Evolutionary conservation across 441 rosid genomes (phyloP), one percentile per base, ranked within the genome.

Genomic region (Omphalea diandra): DNA sequence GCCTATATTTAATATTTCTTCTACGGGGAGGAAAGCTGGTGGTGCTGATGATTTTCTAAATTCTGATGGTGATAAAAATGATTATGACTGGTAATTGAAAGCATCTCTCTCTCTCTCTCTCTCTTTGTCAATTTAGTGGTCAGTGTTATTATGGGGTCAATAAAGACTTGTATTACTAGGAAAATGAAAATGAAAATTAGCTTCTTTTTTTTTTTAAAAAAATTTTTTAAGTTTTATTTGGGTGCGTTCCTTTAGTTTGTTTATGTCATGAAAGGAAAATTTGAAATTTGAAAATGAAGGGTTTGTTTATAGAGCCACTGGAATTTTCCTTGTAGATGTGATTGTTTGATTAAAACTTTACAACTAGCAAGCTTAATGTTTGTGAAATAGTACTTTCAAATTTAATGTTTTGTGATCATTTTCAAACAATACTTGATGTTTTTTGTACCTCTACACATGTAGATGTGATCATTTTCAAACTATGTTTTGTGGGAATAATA

Each of bases 41-140:
- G 86, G 83, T 52, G 83, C 88, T 5, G 99, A 92, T 76, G 99
- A 94, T 80, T 94, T 94, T 78, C 97, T 94, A 18, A 90, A 85
- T 74, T 89, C 97, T 27, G 99, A 92, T 35, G 79, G 80, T 71
- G 99, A 94, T 81, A 94, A 92, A 73, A 94, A 86, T 77, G 99
- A 94, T 65, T 94, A 94, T 67, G 97, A 94, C 75, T 94, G 99
- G 99, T 94, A 85, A 75, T 66, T 68, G 29, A 54, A 15, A 55
- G 56, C 52, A 44, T 36, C 7, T 63, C 70, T 63, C 15, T 57
- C 67, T 46, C 12, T 57, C 66, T 20, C 24, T 22, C 20, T 49
- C 26, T 7, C 7, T 3, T 3, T 5, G 1, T 20, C 54, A 18
- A n/a, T 49, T 49, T 20, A 4, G 54, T 9, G 54, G 54, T 20